Conservation (phyloP, 495 filamentous ascomycete species). For the Chaetomium fimeti region DNA sequence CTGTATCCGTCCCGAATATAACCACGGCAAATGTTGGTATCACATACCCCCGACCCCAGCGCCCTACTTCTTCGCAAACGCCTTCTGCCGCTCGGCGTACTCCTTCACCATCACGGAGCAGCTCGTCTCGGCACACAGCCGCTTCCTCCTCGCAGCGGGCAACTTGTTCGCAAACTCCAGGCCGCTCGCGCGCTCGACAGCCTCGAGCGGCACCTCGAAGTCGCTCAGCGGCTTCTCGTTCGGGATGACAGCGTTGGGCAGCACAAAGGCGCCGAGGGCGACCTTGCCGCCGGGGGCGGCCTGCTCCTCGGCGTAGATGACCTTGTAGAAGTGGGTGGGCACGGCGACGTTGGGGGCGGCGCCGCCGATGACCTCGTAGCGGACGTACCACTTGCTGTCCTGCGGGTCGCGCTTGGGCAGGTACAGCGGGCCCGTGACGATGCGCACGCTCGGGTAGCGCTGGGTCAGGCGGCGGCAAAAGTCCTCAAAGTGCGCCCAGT, state of each 20-base stretch:
- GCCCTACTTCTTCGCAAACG: slow-evolving; percentile 42
- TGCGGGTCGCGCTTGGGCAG: slow-evolving; percentile 70
- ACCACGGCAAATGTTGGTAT: background rate
- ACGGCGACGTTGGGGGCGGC: slow-evolving; percentile 94
- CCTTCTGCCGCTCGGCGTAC: slow-evolving; percentile 64
- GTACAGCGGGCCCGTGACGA: slow-evolving; percentile 93
- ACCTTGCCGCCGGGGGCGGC: slow-evolving; percentile 57
- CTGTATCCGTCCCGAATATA: no score
- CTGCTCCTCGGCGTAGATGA: slow-evolving; percentile 87
- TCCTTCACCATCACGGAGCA: slow-evolving; percentile 81
- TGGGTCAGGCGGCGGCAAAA: slow-evolving; percentile 81
- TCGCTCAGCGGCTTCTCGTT: slow-evolving; percentile 81
- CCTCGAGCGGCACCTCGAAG: slow-evolving; percentile 93
- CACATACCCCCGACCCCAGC: background rate
- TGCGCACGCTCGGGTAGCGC: slow-evolving; percentile 80
- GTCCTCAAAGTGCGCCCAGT: slow-evolving; percentile 98
- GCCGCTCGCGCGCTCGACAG: slow-evolving; percentile 85
- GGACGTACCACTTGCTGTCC: slow-evolving; percentile 92
- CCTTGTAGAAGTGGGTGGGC: slow-evolving; percentile 98
- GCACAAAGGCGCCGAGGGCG: slow-evolving; percentile 87
- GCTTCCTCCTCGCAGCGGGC: slow-evolving; percentile 66
- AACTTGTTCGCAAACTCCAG: slow-evolving; percentile 84
- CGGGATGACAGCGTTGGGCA: slow-evolving; percentile 87
- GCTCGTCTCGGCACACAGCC: slow-evolving; percentile 78
- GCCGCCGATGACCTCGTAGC: slow-evolving; percentile 93